These are phyloP conservation scores for Rubia peregrina DNA, from an alignment of 305 asterid genomes.

Conservation along the genomic window DNA sequence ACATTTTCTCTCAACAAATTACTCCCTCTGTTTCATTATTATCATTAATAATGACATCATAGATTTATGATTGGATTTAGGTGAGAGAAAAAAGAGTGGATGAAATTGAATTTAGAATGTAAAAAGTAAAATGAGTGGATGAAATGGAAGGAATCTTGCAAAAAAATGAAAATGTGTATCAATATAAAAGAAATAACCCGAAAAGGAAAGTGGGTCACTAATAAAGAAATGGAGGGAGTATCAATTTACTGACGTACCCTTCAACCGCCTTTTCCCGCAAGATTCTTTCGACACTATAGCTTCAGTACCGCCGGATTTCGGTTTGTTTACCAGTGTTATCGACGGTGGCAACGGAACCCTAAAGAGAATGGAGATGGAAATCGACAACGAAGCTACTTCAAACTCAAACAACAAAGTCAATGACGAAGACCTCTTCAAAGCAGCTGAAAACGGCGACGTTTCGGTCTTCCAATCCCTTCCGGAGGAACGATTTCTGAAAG, in stretches of 20 bases:
- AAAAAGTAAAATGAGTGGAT: too few relatives aligned
- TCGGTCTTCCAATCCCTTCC: slow-evolving; percentile 51
- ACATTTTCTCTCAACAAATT: too few relatives aligned
- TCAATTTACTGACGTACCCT: neutral
- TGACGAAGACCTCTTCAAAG: slow-evolving; percentile 49
- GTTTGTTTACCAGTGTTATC: neutral
- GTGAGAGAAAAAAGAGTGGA: too few relatives aligned
- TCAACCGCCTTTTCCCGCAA: neutral
- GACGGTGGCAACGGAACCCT: neutral
- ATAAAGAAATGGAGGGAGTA: too few relatives aligned
- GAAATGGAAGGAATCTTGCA: too few relatives aligned
- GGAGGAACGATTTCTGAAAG: slow-evolving; percentile 41
- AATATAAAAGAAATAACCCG: too few relatives aligned
- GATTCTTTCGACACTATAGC: neutral
- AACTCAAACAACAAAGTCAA: slow-evolving; percentile 20
- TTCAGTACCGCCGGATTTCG: neutral
- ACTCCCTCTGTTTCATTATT: too few relatives aligned
- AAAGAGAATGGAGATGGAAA: slow-evolving; percentile 37
- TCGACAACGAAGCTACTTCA: slow-evolving; percentile 19
- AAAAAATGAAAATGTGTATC: too few relatives aligned
- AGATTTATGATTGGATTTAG: too few relatives aligned
- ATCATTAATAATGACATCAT: too few relatives aligned
- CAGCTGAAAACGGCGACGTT: slow-evolving; percentile 61
- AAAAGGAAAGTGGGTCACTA: too few relatives aligned
- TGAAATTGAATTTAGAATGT: too few relatives aligned